A percentile compares a stretch with the other conserved stretches of the same genome.
Evolutionary conservation across 2,329 filamentous ascomycete genomes (phyloP).

Genomic region (Aspergillus flavus): DNA sequence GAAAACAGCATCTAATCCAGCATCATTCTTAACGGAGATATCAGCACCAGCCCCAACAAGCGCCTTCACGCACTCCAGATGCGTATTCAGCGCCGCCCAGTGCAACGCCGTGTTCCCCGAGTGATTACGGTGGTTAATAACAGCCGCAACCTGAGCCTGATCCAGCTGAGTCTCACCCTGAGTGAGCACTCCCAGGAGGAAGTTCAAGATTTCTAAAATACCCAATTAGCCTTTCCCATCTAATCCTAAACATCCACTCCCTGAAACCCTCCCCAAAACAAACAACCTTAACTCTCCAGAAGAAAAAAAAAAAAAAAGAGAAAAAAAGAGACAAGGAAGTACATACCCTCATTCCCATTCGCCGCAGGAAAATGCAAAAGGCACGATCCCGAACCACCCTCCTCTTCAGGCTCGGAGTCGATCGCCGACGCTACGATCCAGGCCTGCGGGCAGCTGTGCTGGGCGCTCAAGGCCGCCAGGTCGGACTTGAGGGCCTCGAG

Average conservation of each 20-base stretch:
- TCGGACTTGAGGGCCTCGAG: conserved; percentile 64
- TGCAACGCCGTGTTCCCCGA: conserved; percentile 90
- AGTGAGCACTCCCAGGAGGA: conserved; percentile 48
- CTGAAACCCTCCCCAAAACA: no score
- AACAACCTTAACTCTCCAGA: no score
- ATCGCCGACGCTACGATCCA: conserved; percentile 70
- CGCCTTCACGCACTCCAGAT: conserved; percentile 75
- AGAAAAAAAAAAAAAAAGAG: no score
- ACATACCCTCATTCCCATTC: conserved; percentile 79
- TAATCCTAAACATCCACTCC: not conserved
- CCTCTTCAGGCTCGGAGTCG: conserved; percentile 76
- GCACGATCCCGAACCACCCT: conserved; percentile 51
- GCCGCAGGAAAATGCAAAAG: conserved; percentile 87
- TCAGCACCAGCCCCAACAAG: conserved; percentile 77
- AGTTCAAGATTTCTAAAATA: conserved; percentile 49
- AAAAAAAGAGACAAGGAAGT: not conserved
- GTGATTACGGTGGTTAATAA: conserved; percentile 64
- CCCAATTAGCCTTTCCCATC: not conserved
- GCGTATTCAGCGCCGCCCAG: conserved; percentile 90
- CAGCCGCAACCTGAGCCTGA: conserved; percentile 24
- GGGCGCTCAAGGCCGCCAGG: conserved; percentile 62
- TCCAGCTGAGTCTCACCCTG: not conserved
- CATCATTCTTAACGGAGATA: conserved; percentile 75
- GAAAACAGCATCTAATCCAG: conserved; percentile 79
- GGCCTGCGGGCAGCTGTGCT: conserved; percentile 62